phyloP scores from a whole-genome alignment of 2,329 filamentous ascomycete species.

The Hypomyces rosellus region DNA sequence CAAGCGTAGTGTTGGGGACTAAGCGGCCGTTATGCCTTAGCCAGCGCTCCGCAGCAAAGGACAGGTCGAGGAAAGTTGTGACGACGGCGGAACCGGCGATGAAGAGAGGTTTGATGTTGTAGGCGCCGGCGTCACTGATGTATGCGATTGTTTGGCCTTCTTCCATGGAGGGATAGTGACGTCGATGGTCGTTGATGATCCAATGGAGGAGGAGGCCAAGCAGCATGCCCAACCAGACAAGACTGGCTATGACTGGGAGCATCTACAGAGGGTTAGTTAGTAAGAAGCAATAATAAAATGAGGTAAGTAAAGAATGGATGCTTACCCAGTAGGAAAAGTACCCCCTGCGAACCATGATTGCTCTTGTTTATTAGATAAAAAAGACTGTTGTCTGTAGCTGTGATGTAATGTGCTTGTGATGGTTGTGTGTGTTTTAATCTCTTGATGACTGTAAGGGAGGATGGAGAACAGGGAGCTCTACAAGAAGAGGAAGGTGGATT shows the following conservation, averaged over 20 bases:
- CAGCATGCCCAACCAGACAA: constrained; percentile 61
- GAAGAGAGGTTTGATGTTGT: constrained; percentile 67
- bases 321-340: constrained; percentile 36
- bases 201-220: constrained; percentile 66
- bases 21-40: constrained; percentile 76
- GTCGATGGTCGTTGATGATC: constrained; percentile 49
- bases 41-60: constrained; percentile 77
- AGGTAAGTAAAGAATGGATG: neutral
- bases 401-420: neutral
- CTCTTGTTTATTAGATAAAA: neutral
- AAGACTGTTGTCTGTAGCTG: neutral
- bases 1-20: constrained; percentile 59
- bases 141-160: constrained; percentile 57
- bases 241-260: constrained; percentile 62
- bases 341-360: constrained; percentile 25
- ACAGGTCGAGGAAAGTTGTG: constrained; percentile 72
- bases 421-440: no score
- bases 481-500: neutral
- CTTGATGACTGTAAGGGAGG: neutral
- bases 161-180: constrained; percentile 56
- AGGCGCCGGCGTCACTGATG: constrained; percentile 61
- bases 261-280: constrained; percentile 34
- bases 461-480: neutral
- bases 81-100: constrained; percentile 65
- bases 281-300: neutral